Evolutionary conservation across 345 rosid genomes (phyloP).

Genomic region (Corymbia maculata): DNA sequence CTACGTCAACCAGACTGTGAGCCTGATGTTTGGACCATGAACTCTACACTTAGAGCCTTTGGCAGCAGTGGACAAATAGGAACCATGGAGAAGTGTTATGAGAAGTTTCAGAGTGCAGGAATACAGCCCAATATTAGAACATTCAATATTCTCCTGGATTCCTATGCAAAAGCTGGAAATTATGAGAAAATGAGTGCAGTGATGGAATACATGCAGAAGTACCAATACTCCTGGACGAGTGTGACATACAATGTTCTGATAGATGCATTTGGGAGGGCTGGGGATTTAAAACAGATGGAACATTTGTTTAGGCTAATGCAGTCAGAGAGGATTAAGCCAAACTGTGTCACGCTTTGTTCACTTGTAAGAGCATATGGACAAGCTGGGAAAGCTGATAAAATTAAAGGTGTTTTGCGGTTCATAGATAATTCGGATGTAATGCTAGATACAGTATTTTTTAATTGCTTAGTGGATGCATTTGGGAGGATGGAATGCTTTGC

Average conservation of each 20-base stretch:
- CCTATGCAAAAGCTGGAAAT: conserved; percentile 67
- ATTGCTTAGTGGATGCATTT: conserved; percentile 84
- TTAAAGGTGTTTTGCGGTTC: conserved; percentile 58
- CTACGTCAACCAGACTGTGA: conserved; percentile 50
- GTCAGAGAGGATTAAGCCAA: conserved; percentile 73
- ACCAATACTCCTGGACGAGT: conserved; percentile 86
- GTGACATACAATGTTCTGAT: conserved; percentile 90
- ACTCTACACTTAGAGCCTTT: conserved; percentile 84
- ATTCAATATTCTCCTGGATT: conserved; percentile 80
- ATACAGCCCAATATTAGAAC: conserved; percentile 82
- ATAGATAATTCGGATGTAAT: conserved; percentile 71
- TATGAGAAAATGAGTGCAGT: conserved; percentile 87
- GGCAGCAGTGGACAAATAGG: conserved; percentile 73
- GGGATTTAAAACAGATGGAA: conserved; percentile 85
- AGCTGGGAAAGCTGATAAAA: conserved; percentile 59
- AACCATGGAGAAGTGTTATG: conserved; percentile 89
- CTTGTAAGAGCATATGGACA: conserved; percentile 81
- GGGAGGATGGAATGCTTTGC: conserved; percentile 79
- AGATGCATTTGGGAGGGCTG: conserved; percentile 85
- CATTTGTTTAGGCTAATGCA: conserved; percentile 76
- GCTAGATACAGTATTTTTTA: conserved; percentile 71
- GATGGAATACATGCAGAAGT: conserved; percentile 91
- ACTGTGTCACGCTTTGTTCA: conserved; percentile 80
- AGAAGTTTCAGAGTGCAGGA: conserved; percentile 87
- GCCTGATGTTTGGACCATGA: conserved; percentile 96